Percentiles rank a stretch among this genome's conserved stretches.
phyloP scores from a whole-genome alignment of 129 eudicot species.

The Heracleum sosnowskyi region DNA sequence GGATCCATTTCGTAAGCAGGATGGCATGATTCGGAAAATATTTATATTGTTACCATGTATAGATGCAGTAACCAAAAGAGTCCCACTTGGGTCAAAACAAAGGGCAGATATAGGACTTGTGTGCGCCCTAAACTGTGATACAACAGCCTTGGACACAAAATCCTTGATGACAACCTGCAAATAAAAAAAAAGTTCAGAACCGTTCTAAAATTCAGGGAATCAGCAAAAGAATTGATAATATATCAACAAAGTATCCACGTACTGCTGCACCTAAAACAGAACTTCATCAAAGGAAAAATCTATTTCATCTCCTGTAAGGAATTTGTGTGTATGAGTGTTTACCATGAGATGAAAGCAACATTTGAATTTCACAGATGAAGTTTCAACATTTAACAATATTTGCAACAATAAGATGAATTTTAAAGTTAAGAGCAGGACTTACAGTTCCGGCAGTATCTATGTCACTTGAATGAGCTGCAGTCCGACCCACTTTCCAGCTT shows the following conservation, averaged over 20 bases:
- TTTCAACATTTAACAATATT: background rate
- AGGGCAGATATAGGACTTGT: slow-evolving; percentile 85
- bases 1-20: slow-evolving; percentile 50
- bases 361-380: no score
- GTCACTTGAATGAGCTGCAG: slow-evolving; percentile 49
- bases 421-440: slow-evolving; percentile 8
- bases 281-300: background rate
- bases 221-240: background rate
- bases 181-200: background rate
- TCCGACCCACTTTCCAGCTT: slow-evolving; percentile 54
- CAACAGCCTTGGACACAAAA: slow-evolving; percentile 51
- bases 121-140: slow-evolving; percentile 94
- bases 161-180: slow-evolving; percentile 84
- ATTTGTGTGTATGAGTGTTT: background rate
- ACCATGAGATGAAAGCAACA: background rate
- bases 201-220: background rate
- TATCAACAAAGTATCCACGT: background rate
- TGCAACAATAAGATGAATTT: background rate
- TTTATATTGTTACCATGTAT: slow-evolving; percentile 85
- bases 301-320: background rate
- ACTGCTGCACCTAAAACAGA: background rate
- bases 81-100: slow-evolving; percentile 98
- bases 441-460: slow-evolving; percentile 79
- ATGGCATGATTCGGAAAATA: slow-evolving; percentile 76
- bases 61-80: slow-evolving; percentile 92